Conservation (phyloP, 2,329 filamentous ascomycete genomes). For the Arachnopeziza araneosa region DNA sequence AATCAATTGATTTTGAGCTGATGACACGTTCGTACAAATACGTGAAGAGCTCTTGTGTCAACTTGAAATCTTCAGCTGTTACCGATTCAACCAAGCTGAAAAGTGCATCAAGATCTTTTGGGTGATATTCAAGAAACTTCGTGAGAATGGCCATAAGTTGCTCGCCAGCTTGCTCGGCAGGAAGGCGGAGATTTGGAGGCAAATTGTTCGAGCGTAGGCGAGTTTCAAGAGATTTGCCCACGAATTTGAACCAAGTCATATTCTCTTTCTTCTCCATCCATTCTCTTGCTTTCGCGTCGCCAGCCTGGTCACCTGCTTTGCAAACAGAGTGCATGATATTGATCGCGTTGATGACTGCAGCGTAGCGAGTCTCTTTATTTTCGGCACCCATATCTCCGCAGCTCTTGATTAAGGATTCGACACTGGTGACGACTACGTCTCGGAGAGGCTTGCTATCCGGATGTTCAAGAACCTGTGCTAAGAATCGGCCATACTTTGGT, state of each 20-base stretch:
- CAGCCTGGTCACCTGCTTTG: slow-evolving; percentile 44
- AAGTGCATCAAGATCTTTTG: slow-evolving; percentile 74
- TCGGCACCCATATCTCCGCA: slow-evolving; percentile 59
- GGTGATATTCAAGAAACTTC: slow-evolving; percentile 68
- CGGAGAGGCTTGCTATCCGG: slow-evolving; percentile 69
- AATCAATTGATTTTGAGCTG: slow-evolving; percentile 75
- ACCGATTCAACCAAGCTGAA: slow-evolving; percentile 80
- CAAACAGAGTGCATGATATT: slow-evolving; percentile 78
- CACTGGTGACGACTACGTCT: slow-evolving; percentile 66
- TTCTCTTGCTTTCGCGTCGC: slow-evolving; percentile 47
- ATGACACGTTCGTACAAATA: slow-evolving; percentile 87
- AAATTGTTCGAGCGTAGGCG: slow-evolving; percentile 67
- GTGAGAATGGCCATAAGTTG: slow-evolving; percentile 83
- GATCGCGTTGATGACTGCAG: slow-evolving; percentile 78
- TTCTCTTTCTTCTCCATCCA: slow-evolving; percentile 68
- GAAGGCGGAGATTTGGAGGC: slow-evolving; percentile 67
- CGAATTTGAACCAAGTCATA: slow-evolving; percentile 54
- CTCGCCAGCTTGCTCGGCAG: slow-evolving; percentile 83
- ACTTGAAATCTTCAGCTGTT: slow-evolving; percentile 75
- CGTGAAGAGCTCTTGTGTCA: slow-evolving; percentile 66
- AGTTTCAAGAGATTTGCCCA: slow-evolving; percentile 73
- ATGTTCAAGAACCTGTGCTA: slow-evolving; percentile 79
- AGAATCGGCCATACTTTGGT: slow-evolving; percentile 80
- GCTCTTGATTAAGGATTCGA: slow-evolving; percentile 64
- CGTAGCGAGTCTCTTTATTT: slow-evolving; percentile 61